Evolutionary conservation across 768 basidiomycete genomes (phyloP).

Genomic region (Albatrellus ellisii): DNA sequence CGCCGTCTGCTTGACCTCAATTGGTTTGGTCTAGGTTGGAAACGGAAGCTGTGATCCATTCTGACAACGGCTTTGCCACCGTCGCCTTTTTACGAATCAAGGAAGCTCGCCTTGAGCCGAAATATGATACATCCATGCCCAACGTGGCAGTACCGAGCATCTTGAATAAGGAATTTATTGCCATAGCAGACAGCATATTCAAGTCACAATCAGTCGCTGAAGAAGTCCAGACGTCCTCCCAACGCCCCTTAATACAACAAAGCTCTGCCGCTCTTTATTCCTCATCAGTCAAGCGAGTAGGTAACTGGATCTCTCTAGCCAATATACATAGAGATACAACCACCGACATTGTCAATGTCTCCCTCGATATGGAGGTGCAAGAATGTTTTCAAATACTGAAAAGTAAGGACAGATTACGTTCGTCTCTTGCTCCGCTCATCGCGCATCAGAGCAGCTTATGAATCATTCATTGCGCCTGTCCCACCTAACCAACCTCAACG

Average conservation of each 20-base stretch:
- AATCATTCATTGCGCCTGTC: conserved; percentile 36
- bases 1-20: not conserved
- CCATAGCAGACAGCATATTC: conserved; percentile 7
- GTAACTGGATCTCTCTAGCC: conserved; percentile 58
- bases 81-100: conserved; percentile 87
- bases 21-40: conserved; percentile 34
- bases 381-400: conserved; percentile 51
- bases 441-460: conserved; percentile 37
- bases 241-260: conserved; percentile 6
- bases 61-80: conserved; percentile 73
- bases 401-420: conserved; percentile 29
- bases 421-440: conserved; percentile 1
- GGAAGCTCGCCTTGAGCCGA: conserved; percentile 46
- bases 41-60: conserved; percentile 61
- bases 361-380: conserved; percentile 60
- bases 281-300: conserved; percentile 21
- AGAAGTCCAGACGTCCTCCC: not conserved
- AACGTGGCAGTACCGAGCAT: conserved; percentile 33
- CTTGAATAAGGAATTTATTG: conserved; percentile 31
- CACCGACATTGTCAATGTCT: conserved; percentile 16
- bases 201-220: not conserved
- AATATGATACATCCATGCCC: conserved; percentile 19
- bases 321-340: conserved; percentile 31
- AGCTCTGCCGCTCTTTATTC: not conserved
- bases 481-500: conserved; percentile 63